A percentile compares a stretch with the other conserved stretches of the same genome.
phyloP scores from a whole-genome alignment of 768 basidiomycete species.

The Pulveroboletus frians region DNA sequence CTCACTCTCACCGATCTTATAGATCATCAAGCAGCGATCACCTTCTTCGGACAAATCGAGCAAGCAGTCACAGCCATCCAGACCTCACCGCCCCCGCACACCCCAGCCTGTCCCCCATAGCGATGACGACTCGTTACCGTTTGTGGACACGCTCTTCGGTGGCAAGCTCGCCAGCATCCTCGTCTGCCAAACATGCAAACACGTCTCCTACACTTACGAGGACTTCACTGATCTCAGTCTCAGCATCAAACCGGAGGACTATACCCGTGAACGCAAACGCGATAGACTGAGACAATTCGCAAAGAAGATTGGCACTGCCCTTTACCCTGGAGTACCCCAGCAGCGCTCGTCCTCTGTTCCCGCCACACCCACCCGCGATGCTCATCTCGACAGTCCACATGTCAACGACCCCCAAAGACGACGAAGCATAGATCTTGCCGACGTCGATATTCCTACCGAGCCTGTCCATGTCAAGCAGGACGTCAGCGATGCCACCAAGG shows the following conservation, averaged over 20 bases:
- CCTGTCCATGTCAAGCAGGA: slow-evolving; percentile 4
- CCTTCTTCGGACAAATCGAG: slow-evolving; percentile 41
- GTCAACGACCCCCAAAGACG: slow-evolving; percentile 25
- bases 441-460: slow-evolving; percentile 30
- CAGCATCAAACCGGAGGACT: slow-evolving; percentile 81
- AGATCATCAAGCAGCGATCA: slow-evolving; percentile 73
- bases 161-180: slow-evolving; percentile 87
- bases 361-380: slow-evolving; percentile 31
- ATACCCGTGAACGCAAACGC: slow-evolving; percentile 65
- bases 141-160: slow-evolving; percentile 88
- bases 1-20: slow-evolving; percentile 1
- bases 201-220: slow-evolving; percentile 73
- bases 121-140: slow-evolving; percentile 56
- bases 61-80: slow-evolving; percentile 11
- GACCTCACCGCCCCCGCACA: neutral
- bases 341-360: slow-evolving; percentile 60
- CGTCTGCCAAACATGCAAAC: slow-evolving; percentile 91
- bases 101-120: slow-evolving; percentile 11
- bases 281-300: slow-evolving; percentile 74
- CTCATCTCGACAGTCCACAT: slow-evolving; percentile 29
- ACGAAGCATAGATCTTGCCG: slow-evolving; percentile 30
- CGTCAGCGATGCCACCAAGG: neutral
- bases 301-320: slow-evolving; percentile 43
- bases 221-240: slow-evolving; percentile 93
- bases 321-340: slow-evolving; percentile 26